Conservation (phyloP, 2,329 filamentous ascomycete genomes). For the Cytospora mali region DNA sequence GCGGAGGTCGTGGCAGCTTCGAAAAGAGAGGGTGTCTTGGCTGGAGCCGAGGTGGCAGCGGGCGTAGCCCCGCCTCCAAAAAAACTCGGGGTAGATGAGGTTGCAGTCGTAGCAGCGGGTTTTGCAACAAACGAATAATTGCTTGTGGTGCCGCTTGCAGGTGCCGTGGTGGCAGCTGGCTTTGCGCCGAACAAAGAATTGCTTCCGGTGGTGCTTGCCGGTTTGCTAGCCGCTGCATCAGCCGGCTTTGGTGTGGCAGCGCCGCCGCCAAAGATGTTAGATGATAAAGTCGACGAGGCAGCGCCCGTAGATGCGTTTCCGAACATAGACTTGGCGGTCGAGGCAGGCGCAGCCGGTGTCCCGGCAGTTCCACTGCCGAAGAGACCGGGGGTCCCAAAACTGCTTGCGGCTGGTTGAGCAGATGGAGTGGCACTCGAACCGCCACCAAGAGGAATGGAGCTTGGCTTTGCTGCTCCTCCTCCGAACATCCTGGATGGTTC, state of each 20-base stretch:
- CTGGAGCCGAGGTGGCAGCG: slow-evolving; percentile 19
- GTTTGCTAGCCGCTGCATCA: slow-evolving; percentile 32
- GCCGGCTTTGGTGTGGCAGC: slow-evolving; percentile 33
- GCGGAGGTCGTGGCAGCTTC: slow-evolving; percentile 15
- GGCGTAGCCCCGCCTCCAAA: slow-evolving; percentile 14
- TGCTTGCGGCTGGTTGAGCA: slow-evolving; percentile 26
- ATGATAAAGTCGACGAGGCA: slow-evolving; percentile 9
- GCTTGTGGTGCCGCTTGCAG: slow-evolving; percentile 30
- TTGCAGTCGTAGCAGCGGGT: slow-evolving; percentile 37
- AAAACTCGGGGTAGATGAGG: slow-evolving; percentile 27
- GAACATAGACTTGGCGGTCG: slow-evolving; percentile 27
- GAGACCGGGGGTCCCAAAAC: slow-evolving; percentile 7
- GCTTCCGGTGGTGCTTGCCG: slow-evolving; percentile 20
- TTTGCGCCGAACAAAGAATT: slow-evolving; percentile 45
- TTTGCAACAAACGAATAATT: slow-evolving; percentile 45
- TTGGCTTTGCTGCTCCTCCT: slow-evolving; percentile 21
- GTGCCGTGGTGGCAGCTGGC: slow-evolving; percentile 41
- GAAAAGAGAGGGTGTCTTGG: slow-evolving; percentile 16
- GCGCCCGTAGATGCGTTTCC: slow-evolving; percentile 12
- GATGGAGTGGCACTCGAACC: slow-evolving; percentile 21
- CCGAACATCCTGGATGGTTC: slow-evolving; percentile 22
- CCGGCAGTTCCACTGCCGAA: slow-evolving; percentile 12
- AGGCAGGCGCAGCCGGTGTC: slow-evolving; percentile 29
- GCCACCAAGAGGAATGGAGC: slow-evolving; percentile 5
- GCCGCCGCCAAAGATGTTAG: slow-evolving; percentile 23